Percentiles rank a stretch among this genome's conserved stretches.
Conservation (phyloP, 2,329 filamentous ascomycete genomes). For the Domatiomyces globalis region DNA sequence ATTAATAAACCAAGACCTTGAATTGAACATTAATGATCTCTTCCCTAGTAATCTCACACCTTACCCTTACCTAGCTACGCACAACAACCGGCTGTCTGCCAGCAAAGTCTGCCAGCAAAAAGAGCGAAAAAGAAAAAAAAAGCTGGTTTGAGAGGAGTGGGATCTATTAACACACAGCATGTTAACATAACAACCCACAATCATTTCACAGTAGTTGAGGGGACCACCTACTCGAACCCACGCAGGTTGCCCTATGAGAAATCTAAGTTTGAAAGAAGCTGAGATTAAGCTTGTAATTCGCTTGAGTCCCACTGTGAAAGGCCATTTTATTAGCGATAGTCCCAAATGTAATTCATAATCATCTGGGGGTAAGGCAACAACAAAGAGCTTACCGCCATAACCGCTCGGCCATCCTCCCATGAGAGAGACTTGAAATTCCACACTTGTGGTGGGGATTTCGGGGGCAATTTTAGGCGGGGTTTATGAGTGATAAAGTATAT, state of each 20-base stretch:
- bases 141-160: constrained; percentile 20
- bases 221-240: no score
- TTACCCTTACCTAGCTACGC: no score
- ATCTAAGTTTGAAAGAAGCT: constrained; percentile 2
- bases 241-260: constrained; percentile 8
- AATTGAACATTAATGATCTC: no score
- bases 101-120: not conserved
- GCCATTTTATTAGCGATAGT: not conserved
- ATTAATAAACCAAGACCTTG: not conserved
- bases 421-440: not conserved
- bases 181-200: no score
- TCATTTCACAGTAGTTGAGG: no score
- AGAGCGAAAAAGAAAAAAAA: constrained; percentile 9
- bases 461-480: not conserved
- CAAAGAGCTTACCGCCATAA: constrained; percentile 5
- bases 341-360: not conserved
- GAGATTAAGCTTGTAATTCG: constrained; percentile 1
- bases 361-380: not conserved
- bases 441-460: not conserved
- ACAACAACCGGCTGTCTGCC: no score
- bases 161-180: no score
- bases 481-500: not conserved
- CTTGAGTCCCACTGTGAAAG: constrained; percentile 6
- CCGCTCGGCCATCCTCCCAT: constrained; percentile 9
- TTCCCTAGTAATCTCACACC: no score